These are phyloP conservation scores for Lentinula aciculospora DNA, from an alignment of 768 basidiomycete genomes.

Conservation along the genomic window DNA sequence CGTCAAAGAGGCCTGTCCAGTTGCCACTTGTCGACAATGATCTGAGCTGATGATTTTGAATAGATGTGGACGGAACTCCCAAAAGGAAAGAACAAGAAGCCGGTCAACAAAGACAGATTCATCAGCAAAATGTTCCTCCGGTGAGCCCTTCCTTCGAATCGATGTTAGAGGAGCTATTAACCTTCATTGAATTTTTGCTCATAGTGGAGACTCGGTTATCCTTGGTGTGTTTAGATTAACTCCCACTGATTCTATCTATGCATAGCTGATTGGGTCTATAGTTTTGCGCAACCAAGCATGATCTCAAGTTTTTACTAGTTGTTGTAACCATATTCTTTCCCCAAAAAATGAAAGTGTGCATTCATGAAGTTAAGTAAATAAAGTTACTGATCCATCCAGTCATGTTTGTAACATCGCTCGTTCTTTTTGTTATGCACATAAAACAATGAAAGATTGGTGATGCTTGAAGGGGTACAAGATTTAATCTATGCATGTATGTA, in stretches of 20 bases:
- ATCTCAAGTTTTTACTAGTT: slow-evolving; percentile 6
- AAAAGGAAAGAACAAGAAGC: slow-evolving; percentile 98
- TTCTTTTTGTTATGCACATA: no score
- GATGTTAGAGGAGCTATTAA: slow-evolving; percentile 6
- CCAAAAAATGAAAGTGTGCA: not conserved
- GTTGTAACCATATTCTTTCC: not conserved
- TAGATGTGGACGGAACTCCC: slow-evolving; percentile 99
- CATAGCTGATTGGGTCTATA: no score
- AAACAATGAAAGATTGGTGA: no score
- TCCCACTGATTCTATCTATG: slow-evolving; percentile 28
- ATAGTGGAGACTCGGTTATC: slow-evolving; percentile 95
- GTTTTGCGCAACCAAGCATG: slow-evolving; percentile 75
- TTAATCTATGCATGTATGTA: not conserved
- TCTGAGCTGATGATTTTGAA: not conserved
- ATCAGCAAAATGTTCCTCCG: slow-evolving; percentile 99
- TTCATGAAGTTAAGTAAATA: no score
- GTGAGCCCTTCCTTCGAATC: slow-evolving; percentile 31
- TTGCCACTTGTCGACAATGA: slow-evolving; percentile 3
- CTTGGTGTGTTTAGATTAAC: slow-evolving; percentile 68
- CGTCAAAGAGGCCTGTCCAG: slow-evolving; percentile 79
- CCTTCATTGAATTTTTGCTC: slow-evolving; percentile 8
- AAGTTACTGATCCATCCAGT: no score
- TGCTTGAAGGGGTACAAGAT: no score
- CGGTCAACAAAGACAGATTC: slow-evolving; percentile 98
- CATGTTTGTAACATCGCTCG: no score